These are phyloP conservation scores for Tylopilus cervinicoccineus DNA, from an alignment of 768 basidiomycete genomes.

Conservation along the genomic window DNA sequence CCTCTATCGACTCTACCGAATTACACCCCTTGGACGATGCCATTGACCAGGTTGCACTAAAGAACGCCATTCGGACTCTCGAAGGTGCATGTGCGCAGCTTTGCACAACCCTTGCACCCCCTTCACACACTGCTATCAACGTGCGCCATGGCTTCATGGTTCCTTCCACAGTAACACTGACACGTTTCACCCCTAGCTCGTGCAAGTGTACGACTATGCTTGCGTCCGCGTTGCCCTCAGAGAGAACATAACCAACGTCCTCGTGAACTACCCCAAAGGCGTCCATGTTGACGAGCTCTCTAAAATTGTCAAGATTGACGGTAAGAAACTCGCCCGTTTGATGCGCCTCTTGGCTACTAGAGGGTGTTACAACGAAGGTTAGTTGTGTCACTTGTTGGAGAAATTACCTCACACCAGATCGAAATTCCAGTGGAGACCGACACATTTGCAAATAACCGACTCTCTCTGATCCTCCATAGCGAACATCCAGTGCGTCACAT, in stretches of 20 bases:
- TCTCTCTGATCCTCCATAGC: conserved; percentile 27
- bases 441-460: conserved; percentile 34
- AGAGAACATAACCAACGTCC: conserved; percentile 29
- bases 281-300: conserved; percentile 30
- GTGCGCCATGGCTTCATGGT: conserved; percentile 18
- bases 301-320: conserved; percentile 16
- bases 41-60: conserved; percentile 20
- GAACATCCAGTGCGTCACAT: conserved; percentile 22
- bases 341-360: conserved; percentile 28
- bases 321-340: conserved; percentile 28
- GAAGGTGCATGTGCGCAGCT: conserved; percentile 37
- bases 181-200: conserved; percentile 11
- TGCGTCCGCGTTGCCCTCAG: conserved; percentile 27
- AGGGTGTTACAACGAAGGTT: conserved; percentile 33
- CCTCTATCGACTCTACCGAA: conserved; percentile 32
- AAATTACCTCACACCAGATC: neutral
- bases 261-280: conserved; percentile 26
- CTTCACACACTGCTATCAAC: conserved; percentile 30
- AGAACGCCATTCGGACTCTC: conserved; percentile 24
- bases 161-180: neutral
- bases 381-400: neutral
- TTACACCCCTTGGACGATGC: conserved; percentile 35
- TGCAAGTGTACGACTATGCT: conserved; percentile 26
- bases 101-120: conserved; percentile 31
- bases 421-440: conserved; percentile 23